Evolutionary conservation across 2,329 filamentous ascomycete species (phyloP).

Genomic region (Botryotinia convoluta): DNA sequence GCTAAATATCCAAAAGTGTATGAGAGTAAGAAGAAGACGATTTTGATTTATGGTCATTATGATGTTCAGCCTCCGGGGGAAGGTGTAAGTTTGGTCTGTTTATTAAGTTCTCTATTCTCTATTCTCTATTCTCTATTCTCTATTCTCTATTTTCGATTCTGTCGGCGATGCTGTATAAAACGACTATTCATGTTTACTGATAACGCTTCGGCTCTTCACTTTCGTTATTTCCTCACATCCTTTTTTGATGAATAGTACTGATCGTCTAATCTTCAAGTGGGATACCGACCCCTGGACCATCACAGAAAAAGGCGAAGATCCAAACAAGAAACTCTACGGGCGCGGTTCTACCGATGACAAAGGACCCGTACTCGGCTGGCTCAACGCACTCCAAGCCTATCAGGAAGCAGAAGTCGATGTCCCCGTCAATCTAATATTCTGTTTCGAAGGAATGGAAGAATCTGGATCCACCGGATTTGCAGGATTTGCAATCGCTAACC

Average conservation of each 20-base stretch:
- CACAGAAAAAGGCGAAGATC: not conserved
- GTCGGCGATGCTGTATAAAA: not conserved
- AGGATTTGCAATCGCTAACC: not conserved
- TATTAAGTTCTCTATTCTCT: not conserved
- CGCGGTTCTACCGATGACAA: constrained; percentile 15
- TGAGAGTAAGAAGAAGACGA: not conserved
- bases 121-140: not conserved
- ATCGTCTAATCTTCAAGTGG: not conserved
- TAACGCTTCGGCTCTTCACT: too few species aligned
- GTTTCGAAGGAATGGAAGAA: constrained; percentile 20
- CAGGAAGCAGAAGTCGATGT: not conserved
- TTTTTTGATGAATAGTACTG: not conserved
- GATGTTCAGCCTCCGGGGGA: constrained; percentile 15
- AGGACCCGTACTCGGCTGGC: constrained; percentile 15
- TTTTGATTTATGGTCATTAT: constrained; percentile 19
- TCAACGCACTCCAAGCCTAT: constrained; percentile 13
- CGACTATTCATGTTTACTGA: too few species aligned
- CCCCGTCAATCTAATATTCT: constrained; percentile 11
- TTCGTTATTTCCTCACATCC: not conserved
- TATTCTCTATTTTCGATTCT: not conserved
- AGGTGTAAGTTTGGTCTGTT: not conserved
- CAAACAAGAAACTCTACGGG: not conserved
- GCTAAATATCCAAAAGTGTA: not conserved
- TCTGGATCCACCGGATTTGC: constrained; percentile 8
- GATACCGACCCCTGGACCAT: constrained; percentile 5